A percentile compares a stretch with the other conserved stretches of the same genome.
phyloP scores from a whole-genome alignment of 352 stramenopile species.

The Phytophthora sansomeana region DNA sequence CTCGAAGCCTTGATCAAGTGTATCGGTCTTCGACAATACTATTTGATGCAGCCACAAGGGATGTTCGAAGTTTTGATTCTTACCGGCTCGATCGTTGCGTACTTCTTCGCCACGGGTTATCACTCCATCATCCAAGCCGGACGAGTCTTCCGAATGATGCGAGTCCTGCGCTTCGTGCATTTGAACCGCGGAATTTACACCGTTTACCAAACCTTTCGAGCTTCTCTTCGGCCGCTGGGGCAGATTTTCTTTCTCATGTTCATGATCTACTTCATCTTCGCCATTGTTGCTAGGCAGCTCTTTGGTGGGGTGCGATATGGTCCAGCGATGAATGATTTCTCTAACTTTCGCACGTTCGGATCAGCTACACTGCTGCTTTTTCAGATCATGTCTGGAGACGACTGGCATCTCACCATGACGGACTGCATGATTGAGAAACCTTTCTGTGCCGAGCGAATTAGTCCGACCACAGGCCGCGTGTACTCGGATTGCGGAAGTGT shows the following conservation, averaged over 20 bases:
- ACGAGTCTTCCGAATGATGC: conserved; percentile 80
- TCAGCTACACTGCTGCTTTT: conserved; percentile 77
- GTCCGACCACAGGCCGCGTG: conserved; percentile 33
- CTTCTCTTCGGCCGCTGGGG: conserved; percentile 66
- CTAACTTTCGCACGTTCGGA: conserved; percentile 74
- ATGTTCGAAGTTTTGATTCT: conserved; percentile 76
- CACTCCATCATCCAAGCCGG: conserved; percentile 75
- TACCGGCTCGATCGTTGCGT: conserved; percentile 65
- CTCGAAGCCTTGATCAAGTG: conserved; percentile 65
- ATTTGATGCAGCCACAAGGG: conserved; percentile 59
- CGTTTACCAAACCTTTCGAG: conserved; percentile 82
- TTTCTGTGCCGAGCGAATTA: conserved; percentile 61
- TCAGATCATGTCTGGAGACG: conserved; percentile 84
- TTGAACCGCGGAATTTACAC: conserved; percentile 77
- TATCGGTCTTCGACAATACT: conserved; percentile 70
- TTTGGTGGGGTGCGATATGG: conserved; percentile 73
- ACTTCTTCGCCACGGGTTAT: conserved; percentile 68
- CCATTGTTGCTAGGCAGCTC: conserved; percentile 74
- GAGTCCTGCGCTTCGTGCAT: conserved; percentile 78
- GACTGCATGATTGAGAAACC: conserved; percentile 73
- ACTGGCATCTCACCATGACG: conserved; percentile 86
- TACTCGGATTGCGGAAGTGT: conserved; percentile 75
- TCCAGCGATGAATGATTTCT: conserved; percentile 67
- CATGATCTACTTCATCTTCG: conserved; percentile 88
- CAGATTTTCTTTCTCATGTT: conserved; percentile 88